Evolutionary conservation across 164 flowering plant species (phyloP).

Genomic region (Macadamia tetraphylla): DNA sequence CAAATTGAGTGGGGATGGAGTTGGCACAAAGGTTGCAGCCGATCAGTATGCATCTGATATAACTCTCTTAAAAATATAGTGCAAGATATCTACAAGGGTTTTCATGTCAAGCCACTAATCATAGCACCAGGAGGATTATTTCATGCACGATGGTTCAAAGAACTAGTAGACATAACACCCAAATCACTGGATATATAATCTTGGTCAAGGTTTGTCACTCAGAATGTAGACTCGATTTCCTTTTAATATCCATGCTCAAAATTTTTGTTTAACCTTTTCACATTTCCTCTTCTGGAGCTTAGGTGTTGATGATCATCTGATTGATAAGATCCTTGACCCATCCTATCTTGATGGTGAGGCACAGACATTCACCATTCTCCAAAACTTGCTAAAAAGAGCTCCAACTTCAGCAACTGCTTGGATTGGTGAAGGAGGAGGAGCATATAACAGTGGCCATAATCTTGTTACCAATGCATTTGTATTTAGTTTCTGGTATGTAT

Average conservation of each 20-base stretch:
- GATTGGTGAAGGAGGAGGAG: conserved; percentile 98
- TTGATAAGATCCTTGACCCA: conserved; percentile 82
- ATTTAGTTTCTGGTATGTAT: conserved; percentile 75
- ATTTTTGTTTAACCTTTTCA: neutral
- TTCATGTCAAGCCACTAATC: conserved; percentile 36
- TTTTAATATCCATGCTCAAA: neutral
- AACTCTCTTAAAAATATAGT: conserved; percentile 34
- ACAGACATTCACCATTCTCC: conserved; percentile 40
- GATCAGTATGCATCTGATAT: conserved; percentile 54
- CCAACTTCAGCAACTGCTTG: conserved; percentile 58
- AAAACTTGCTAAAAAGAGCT: conserved; percentile 34
- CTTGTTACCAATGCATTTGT: conserved; percentile 79
- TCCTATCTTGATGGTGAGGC: conserved; percentile 61
- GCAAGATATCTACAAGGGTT: conserved; percentile 32
- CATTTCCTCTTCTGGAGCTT: conserved; percentile 2
- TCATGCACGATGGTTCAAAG: conserved; percentile 52
- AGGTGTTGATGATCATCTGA: conserved; percentile 66
- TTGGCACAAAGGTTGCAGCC: conserved; percentile 54
- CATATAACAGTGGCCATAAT: conserved; percentile 82
- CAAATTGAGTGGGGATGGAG: conserved; percentile 62
- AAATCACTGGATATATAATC: conserved; percentile 55
- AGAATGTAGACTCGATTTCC: neutral
- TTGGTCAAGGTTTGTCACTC: conserved; percentile 57
- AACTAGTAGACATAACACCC: conserved; percentile 30
- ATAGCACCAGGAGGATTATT: conserved; percentile 72